Conservation (phyloP, 108 stramenopile species). For the Cyclostephanos invisitatus region DNA sequence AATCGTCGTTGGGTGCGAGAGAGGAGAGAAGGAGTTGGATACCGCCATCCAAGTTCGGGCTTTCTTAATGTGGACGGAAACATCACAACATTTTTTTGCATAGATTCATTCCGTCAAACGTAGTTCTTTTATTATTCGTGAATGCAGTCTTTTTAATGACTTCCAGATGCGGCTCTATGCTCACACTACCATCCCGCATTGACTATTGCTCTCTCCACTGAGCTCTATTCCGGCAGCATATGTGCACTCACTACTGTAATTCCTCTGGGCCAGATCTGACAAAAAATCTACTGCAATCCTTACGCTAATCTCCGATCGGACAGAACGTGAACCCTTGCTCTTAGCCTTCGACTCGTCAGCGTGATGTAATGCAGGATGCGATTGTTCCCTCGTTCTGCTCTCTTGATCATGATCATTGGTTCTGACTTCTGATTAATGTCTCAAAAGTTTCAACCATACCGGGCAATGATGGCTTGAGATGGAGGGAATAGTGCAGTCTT, state of each 20-base stretch:
- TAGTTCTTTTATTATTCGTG: no score
- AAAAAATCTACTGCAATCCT: background rate
- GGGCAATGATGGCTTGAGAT: slow-evolving; percentile 13
- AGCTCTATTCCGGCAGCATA: no score
- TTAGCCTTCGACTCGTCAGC: background rate
- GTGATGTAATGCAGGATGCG: background rate
- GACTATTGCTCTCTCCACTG: no score
- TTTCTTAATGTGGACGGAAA: background rate
- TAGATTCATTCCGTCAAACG: background rate
- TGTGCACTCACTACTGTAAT: background rate
- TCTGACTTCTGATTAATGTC: slow-evolving; percentile 9
- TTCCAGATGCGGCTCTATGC: no score
- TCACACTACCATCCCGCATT: background rate
- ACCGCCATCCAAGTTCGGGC: background rate
- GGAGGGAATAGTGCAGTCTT: slow-evolving; percentile 34
- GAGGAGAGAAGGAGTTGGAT: no score
- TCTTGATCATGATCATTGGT: background rate
- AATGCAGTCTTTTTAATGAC: no score
- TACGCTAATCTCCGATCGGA: slow-evolving; percentile 14
- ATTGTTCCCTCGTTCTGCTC: background rate
- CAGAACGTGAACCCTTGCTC: background rate
- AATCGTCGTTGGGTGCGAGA: no score
- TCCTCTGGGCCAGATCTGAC: background rate
- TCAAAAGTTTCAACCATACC: slow-evolving; percentile 26
- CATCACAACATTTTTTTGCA: background rate